A percentile compares a stretch with the other conserved stretches of the same genome.
Conservation (phyloP, 169 alveolate species). For the Cyclospora cayetanensis region DNA sequence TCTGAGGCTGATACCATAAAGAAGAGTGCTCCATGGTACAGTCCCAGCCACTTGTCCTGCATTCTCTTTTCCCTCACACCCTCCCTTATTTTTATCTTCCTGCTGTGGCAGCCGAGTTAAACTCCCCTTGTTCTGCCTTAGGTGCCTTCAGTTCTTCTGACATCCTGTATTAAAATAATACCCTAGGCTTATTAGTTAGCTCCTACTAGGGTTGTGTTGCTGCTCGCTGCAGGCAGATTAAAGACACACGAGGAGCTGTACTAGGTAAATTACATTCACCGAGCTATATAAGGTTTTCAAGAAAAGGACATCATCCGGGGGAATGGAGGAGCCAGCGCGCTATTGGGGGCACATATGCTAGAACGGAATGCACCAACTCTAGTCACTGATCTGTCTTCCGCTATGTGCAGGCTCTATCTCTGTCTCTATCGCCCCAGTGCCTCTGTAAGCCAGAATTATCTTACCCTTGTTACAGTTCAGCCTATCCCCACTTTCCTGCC, state of each 20-base stretch:
- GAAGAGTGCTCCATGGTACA: conserved; percentile 39
- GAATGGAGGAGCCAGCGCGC: too few species aligned
- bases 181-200: too few species aligned
- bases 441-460: neutral
- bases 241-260: neutral
- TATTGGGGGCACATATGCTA: too few species aligned
- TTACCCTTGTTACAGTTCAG: neutral
- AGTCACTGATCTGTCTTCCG: neutral
- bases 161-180: too few species aligned
- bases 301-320: too few species aligned
- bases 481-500: neutral
- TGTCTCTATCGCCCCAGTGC: conserved; percentile 5
- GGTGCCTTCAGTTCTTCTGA: too few species aligned
- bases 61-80: too few species aligned
- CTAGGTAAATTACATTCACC: conserved; percentile 35
- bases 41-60: too few species aligned
- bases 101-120: neutral
- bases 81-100: too few species aligned
- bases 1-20: neutral
- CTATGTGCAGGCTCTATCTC: neutral
- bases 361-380: too few species aligned
- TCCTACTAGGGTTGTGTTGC: neutral
- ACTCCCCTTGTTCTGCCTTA: neutral
- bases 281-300: too few species aligned
- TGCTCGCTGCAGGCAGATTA: conserved; percentile 18